Evolutionary conservation across 169 alveolate genomes (phyloP), one percentile per base, ranked within the genome.

Genomic region (Plasmodium blacklocki): DNA sequence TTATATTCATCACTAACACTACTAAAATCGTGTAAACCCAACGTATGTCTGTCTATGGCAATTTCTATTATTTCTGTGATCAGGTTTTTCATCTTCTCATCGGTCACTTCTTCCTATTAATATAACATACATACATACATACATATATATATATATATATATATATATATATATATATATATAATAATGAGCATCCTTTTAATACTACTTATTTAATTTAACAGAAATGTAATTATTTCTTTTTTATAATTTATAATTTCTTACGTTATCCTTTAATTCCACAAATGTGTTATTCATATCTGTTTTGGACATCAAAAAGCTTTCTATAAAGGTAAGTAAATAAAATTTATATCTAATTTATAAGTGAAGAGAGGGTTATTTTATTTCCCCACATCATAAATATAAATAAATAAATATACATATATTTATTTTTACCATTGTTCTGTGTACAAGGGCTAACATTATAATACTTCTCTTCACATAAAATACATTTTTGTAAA

Each of bases 211-310:
- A 5, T 39, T 0, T 39, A 39, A 39, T 39, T 39, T 39, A 39
- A 5, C 47, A 39, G 5, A 39, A 5, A 39, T 39, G 9, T 39
- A 39, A 39, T 39, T 39, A 5, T 58, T 15, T 74, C 26, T 56
- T 32, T 5, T 8, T 1, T 11, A 1, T 15, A 1, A 12, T 8
- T 1, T 11, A 1, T 15, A 1, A 14, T 62, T 45, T 59, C 50
- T 76, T 76, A 76, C 89, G 23, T 67, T 56, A 18, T 67, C 85
- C 12, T 67, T 29, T 29, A 83, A 19, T 15, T 83, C 91, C 7
- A 83, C 71, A 47, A 83, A 70, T 14, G 76, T 59, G 19, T 50
- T 68, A 6, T 49, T 78, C 4, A 39, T 39, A 39, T 66, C 78
- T 66, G 47, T 15, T 43, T 52, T 21, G 14, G 58, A 21, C 68